A percentile compares a stretch with the other conserved stretches of the same genome.
Conservation (phyloP, 2,329 filamentous ascomycete species). For the Alternaria sp. region DNA sequence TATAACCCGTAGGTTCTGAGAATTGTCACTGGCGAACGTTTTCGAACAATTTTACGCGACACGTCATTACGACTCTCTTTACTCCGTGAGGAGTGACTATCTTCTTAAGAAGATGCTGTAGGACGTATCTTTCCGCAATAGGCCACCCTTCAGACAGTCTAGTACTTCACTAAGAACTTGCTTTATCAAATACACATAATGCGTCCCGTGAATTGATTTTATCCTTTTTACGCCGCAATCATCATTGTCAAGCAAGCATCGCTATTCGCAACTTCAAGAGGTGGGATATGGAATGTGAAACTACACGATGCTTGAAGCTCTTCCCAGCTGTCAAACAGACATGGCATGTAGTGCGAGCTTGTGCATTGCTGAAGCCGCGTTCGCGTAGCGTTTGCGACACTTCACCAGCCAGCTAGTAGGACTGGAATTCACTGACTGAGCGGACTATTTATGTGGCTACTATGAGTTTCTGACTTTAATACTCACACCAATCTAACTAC, state of each 20-base stretch:
- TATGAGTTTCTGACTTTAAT: background rate
- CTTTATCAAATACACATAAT: background rate
- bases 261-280: background rate
- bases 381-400: background rate
- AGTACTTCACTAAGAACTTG: background rate
- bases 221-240: background rate
- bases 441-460: background rate
- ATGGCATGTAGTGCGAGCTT: background rate
- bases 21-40: background rate
- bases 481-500: background rate
- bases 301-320: background rate
- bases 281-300: background rate
- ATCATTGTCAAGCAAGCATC: background rate
- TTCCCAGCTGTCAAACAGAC: background rate
- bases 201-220: background rate
- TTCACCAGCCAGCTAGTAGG: background rate
- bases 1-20: background rate
- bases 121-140: background rate
- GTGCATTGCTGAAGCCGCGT: background rate
- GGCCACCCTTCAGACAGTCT: background rate
- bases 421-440: background rate
- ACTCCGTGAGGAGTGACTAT: background rate
- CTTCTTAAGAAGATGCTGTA: background rate
- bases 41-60: background rate
- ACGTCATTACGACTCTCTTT: background rate